Evolutionary conservation across 2,329 filamentous ascomycete genomes (phyloP), one percentile per base, ranked within the genome.

Genomic region (Erysiphe pulchra): DNA sequence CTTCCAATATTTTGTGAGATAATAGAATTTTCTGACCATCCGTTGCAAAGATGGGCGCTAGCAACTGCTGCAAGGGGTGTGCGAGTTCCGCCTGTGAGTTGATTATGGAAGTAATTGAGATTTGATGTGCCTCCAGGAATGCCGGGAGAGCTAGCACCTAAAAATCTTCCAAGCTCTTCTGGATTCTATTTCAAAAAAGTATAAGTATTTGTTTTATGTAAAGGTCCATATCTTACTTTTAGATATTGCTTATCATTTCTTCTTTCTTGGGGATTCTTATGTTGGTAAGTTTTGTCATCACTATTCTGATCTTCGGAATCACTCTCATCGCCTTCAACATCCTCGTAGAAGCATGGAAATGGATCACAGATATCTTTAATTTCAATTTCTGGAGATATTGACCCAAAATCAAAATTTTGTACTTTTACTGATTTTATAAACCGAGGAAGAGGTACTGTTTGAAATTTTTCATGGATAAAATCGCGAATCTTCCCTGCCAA

Each of bases 341-440:
- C 77, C 54, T 94, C 90, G 65, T 98, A 98, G 58, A 98, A 98
- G 56, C 98, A 90, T 0, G 85, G 78, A 48, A 95, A 70, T 1
- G 90, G 90, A 59, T 98, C 86, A 54, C 87, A 92, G 49, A 98
- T 86, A 60, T 95, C 90, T 63, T 94, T 95, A 56, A 98, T 77
- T 58, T 92, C 84, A 38, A 98, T 72, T 53, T 81, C 73, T 1
- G 90, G 90, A 36, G 81, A 69, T 44, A 87, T 75, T 28, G 68
- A 74, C 42, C 90, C 90, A 60, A 98, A 94, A 51, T 87, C 78
- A 62, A 98, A 98, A 49, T 82, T 78, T 60, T 94, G 86, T 37
- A 94, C 86, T 46, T 84, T 80, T 54, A 98, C 90, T 24, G 85
- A 90, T 57, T 90, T 86, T 63, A 98, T 94, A 69, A 98, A 94